These are phyloP conservation scores for Citrus trifoliata DNA, from an alignment of 345 rosid genomes.

Conservation along the genomic window DNA sequence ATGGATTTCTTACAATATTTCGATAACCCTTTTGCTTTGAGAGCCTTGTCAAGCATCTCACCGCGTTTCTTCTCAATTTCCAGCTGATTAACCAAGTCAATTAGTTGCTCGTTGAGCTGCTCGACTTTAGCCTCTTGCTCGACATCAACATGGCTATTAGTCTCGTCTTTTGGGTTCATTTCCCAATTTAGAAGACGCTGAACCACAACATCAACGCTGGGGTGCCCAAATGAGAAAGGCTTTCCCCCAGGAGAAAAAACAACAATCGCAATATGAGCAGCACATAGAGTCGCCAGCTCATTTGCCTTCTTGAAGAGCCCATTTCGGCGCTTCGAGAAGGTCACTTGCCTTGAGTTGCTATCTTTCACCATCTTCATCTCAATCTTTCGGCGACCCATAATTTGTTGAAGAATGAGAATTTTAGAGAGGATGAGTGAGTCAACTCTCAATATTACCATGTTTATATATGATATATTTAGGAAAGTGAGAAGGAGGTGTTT, in stretches of 20 bases:
- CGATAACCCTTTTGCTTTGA: slow-evolving; percentile 21
- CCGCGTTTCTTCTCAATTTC: slow-evolving; percentile 36
- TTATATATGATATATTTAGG: not conserved
- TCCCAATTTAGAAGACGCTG: slow-evolving; percentile 33
- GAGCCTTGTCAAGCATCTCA: slow-evolving; percentile 21
- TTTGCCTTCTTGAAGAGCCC: slow-evolving; percentile 73
- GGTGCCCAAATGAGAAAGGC: slow-evolving; percentile 65
- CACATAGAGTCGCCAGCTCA: slow-evolving; percentile 57
- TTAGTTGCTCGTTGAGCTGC: slow-evolving; percentile 14
- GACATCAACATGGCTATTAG: not conserved
- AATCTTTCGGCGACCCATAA: slow-evolving; percentile 64
- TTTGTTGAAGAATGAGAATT: not conserved
- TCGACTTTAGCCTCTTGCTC: not conserved
- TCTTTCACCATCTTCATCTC: slow-evolving; percentile 60
- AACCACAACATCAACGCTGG: slow-evolving; percentile 43
- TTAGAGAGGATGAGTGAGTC: not conserved
- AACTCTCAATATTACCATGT: not conserved
- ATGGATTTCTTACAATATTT: slow-evolving; percentile 17
- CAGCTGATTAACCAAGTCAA: slow-evolving; percentile 20
- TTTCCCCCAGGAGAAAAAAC: slow-evolving; percentile 78
- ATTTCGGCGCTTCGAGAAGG: slow-evolving; percentile 60
- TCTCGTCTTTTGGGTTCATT: not conserved
- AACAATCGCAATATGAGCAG: slow-evolving; percentile 47
- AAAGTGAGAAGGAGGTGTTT: not conserved
- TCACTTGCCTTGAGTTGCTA: slow-evolving; percentile 57